Percentiles rank a stretch among this genome's conserved stretches.
Conservation (phyloP, 2,329 filamentous ascomycete genomes). For the Coleophoma eucalyptorum region DNA sequence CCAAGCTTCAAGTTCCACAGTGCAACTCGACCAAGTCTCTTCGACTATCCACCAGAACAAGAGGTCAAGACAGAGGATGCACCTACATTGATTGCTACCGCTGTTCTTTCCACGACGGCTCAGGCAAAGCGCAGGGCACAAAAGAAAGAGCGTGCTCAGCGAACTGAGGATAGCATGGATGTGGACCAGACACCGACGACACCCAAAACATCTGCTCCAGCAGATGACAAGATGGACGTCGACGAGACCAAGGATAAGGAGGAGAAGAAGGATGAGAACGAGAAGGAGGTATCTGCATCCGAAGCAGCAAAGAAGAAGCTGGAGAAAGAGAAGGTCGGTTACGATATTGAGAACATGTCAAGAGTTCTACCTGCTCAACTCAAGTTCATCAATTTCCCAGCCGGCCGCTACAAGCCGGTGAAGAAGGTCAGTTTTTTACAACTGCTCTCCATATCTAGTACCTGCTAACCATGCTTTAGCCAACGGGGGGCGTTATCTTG, state of each 20-base stretch:
- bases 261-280: constrained; percentile 57
- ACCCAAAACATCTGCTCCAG: constrained; percentile 53
- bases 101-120: constrained; percentile 92
- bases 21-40: constrained; percentile 89
- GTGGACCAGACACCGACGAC: constrained; percentile 77
- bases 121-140: constrained; percentile 94
- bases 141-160: constrained; percentile 87
- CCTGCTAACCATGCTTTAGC: constrained; percentile 51
- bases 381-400: constrained; percentile 91
- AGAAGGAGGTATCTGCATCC: constrained; percentile 52
- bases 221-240: constrained; percentile 83
- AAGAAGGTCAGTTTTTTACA: constrained; percentile 63
- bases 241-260: constrained; percentile 55
- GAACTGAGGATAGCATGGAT: constrained; percentile 86
- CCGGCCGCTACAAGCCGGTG: constrained; percentile 88
- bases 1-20: constrained; percentile 95
- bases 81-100: constrained; percentile 89
- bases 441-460: not conserved
- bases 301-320: constrained; percentile 77
- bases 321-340: constrained; percentile 95
- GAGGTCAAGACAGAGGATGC: constrained; percentile 94
- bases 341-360: constrained; percentile 95
- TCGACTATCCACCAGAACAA: constrained; percentile 96
- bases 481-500: constrained; percentile 91
- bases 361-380: constrained; percentile 88